Base-by-base conservation (phyloP, 352 stramenopile genomes). In the Phytophthora macrochlamydospora region DNA sequence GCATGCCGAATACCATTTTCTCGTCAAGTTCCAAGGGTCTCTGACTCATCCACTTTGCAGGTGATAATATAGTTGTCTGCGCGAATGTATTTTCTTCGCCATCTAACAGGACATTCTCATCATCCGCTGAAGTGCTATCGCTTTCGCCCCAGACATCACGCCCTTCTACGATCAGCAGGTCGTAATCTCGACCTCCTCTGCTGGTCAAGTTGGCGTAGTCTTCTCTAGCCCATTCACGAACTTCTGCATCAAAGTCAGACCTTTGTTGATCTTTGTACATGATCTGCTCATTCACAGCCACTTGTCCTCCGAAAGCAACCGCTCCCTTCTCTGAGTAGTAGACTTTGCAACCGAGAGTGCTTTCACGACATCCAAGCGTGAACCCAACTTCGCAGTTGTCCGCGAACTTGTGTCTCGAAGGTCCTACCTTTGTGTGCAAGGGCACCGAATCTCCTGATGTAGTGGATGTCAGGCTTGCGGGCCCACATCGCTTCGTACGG, bases 401-500 rank as follows among this genome's bases (percentile, higher is more conserved):
- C 6, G 53, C 53, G 43, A 59, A 52, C 42, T 48, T 48, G 42
- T 40, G 35, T 40, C 35, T 40, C 18, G 35, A 40, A 11, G 35
- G 35, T 48, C 42, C 42, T 14, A 48, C 55, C 28, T 61, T 53
- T 7, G 44, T 38, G 48, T 0, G 31, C 44, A 8, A 61, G 32
- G 2, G 55, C 43, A 4, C 44, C 44, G 11, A 61, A 61, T 32
- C 45, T 61, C 0, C 55, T 9, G 5, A 53, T 12, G 9, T 54
- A 44, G 31, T 61, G 44, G 5, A 53, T 38, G 42, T 59, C 30
- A 0, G 53, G 40, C 14, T 44, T 59, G 7, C 53, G 38, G 4
- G 28, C 4, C 53, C 53, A 59, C 42, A 59, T 59, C 13, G 53
- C 40, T 6, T 59, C 40, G 12, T 59, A 59, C 29, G 53, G 29